Evolutionary conservation across 2,329 filamentous ascomycete species (phyloP).

Genomic region (Plenodomus tracheiphilus): DNA sequence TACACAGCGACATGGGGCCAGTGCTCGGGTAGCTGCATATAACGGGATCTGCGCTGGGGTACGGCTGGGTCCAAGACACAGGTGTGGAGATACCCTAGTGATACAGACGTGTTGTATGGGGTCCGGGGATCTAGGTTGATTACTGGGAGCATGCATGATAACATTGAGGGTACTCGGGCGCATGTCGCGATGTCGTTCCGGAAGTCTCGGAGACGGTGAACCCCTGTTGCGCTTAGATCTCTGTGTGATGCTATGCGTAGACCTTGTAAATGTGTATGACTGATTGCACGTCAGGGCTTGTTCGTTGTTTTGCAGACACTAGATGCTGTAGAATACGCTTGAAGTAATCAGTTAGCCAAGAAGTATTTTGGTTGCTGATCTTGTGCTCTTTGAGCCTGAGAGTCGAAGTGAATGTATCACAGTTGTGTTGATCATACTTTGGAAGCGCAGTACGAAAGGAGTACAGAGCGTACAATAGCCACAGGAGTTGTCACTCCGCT

Average conservation of each 20-base stretch:
- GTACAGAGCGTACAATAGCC: too few species aligned
- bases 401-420: too few species aligned
- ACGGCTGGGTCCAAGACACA: neutral
- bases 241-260: neutral
- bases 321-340: neutral
- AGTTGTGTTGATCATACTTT: too few species aligned
- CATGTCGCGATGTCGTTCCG: neutral
- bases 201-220: neutral
- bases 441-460: too few species aligned
- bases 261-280: neutral
- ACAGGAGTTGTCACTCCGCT: too few species aligned
- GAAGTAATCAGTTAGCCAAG: neutral
- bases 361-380: neutral
- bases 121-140: neutral
- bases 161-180: neutral
- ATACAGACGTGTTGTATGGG: neutral
- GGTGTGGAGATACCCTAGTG: neutral
- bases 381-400: too few species aligned
- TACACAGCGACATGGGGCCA: neutral
- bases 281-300: neutral
- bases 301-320: neutral
- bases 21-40: too few species aligned
- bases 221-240: neutral
- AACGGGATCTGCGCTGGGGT: neutral
- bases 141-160: neutral